phyloP scores from a whole-genome alignment of 2,329 filamentous ascomycete genomes.

The Scolecobasidium constrictum region DNA sequence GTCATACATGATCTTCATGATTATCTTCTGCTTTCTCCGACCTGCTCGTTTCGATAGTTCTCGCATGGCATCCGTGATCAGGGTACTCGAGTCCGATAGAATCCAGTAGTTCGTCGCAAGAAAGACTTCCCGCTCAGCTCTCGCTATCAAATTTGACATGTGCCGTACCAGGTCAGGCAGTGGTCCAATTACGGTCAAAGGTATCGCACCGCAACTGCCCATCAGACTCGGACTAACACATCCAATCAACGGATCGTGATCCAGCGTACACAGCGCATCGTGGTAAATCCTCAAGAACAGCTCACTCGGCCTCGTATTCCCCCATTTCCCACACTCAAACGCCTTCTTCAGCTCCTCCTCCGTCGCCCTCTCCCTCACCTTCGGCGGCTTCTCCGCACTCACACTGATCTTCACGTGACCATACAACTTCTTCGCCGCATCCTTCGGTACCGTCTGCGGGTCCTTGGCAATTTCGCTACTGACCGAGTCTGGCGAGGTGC shows the following conservation, averaged over 20 bases:
- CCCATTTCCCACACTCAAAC: conserved; percentile 56
- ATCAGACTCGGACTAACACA: conserved; percentile 49
- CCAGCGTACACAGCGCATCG: conserved; percentile 48
- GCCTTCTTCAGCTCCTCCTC: conserved; percentile 42
- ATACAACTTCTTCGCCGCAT: conserved; percentile 48
- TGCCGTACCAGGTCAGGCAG: conserved; percentile 63
- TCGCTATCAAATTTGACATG: conserved; percentile 64
- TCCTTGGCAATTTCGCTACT: conserved; percentile 35
- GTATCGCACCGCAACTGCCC: conserved; percentile 52
- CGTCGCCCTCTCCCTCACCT: conserved; percentile 11
- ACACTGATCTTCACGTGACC: conserved; percentile 20
- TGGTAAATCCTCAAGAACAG: conserved; percentile 60
- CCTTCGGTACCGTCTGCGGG: conserved; percentile 39
- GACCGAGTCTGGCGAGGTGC: conserved; percentile 6
- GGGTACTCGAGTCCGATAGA: conserved; percentile 53
- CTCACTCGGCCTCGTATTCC: conserved; percentile 48
- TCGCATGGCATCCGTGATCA: conserved; percentile 56
- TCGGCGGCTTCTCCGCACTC: conserved; percentile 16
- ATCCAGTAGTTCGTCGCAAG: conserved; percentile 71
- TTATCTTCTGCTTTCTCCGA: conserved; percentile 42
- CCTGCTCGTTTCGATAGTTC: conserved; percentile 59
- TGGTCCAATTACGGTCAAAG: conserved; percentile 57
- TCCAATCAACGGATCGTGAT: conserved; percentile 39
- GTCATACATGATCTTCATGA: conserved; percentile 69
- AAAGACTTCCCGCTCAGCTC: conserved; percentile 62